Conservation (phyloP, 345 rosid species). For the Euphorbia peplus region DNA sequence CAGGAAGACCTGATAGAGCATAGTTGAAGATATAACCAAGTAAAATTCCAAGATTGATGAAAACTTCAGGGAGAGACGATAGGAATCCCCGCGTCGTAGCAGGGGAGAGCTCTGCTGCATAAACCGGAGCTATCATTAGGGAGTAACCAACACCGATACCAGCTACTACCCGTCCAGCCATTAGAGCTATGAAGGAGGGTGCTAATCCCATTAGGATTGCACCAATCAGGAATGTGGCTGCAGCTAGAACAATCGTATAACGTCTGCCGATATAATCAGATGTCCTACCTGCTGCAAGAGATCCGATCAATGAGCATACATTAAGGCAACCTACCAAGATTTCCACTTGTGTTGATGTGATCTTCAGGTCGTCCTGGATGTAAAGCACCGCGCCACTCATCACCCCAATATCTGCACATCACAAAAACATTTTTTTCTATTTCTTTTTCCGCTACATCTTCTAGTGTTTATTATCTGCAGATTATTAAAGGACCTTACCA, state of each 20-base stretch:
- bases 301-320: constrained; percentile 54
- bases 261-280: constrained; percentile 71
- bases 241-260: constrained; percentile 62
- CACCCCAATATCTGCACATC: constrained; percentile 55
- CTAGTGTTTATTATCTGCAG: not conserved
- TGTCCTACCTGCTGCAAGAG: constrained; percentile 57
- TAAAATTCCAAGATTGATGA: constrained; percentile 60
- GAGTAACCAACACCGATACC: constrained; percentile 73
- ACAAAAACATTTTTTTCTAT: not conserved
- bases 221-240: constrained; percentile 50
- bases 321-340: constrained; percentile 58
- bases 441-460: not conserved
- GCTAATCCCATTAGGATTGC: constrained; percentile 70
- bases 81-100: constrained; percentile 57
- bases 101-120: constrained; percentile 58
- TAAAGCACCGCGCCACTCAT: constrained; percentile 64
- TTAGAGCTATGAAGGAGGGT: constrained; percentile 47
- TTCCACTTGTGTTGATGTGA: constrained; percentile 53
- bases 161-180: constrained; percentile 62
- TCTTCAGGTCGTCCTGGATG: constrained; percentile 46
- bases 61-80: constrained; percentile 66
- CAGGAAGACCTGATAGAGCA: constrained; percentile 48
- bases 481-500: not conserved
- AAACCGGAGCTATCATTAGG: constrained; percentile 64
- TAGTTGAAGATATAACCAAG: constrained; percentile 61